Base-by-base conservation (phyloP, 1,284 basidiomycete genomes). In the Amylostereum areolatum region DNA sequence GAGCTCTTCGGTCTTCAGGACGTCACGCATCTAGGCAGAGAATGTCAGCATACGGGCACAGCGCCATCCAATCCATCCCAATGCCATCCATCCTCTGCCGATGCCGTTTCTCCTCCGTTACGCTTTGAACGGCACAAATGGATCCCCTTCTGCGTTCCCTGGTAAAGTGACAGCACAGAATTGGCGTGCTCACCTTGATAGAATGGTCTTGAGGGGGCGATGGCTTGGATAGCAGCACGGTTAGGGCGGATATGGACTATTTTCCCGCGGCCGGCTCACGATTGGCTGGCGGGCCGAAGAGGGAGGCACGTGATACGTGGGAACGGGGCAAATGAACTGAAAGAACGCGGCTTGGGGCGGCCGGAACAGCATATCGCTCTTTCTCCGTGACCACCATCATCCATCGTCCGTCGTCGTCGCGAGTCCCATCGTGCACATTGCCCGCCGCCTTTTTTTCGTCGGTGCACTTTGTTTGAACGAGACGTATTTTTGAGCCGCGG, bases 1-100 rank as follows among this genome's bases (percentile, higher is more conserved):
- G 73, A 97, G 85, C 72, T 92, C 89, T 88, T 98, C 95, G 59
- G 88, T 92, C 76, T 91, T 82, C 76, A 91, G 83, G 67, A 94
- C 80, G 81, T 92, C 89, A 72, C 83, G 86, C 91, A 94, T 94
- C 83, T 90, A 62, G 35, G 30, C 3, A 44, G 43, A 47, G 54
- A 60, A 43, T 57, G 54, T 61, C 51, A 62, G 55, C 52, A 50
- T 49, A 50, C 42, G 28, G 41, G 45, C 49, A 30, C 32, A 52
- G 50, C 51, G 55, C 51, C 61, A 66, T 66, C 66, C 58, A 52
- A 41, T 46, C 33, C 41, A 46, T 48, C 51, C 46, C 35, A 28
- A 29, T 45, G 46, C 49, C 58, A 69, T 69, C 67, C 67, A 68
- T 60, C 66, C 50, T 34, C 33, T 54, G 11, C 40, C 10, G 27